Conservation (phyloP, 1,284 basidiomycete species). For the Kalmanozyma brasiliensis region DNA sequence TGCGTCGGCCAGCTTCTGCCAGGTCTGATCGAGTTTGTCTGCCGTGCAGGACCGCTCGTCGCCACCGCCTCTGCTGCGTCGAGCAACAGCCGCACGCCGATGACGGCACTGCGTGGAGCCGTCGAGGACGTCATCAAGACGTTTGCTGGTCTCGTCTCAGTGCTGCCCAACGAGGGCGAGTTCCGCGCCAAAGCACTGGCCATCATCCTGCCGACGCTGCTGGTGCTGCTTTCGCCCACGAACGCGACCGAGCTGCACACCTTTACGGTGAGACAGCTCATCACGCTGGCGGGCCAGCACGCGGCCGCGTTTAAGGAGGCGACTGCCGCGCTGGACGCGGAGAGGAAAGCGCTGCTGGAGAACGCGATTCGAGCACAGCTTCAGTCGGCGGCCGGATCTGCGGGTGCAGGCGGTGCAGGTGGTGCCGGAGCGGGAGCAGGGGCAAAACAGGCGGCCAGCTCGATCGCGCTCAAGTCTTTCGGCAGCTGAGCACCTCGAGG, state of each 20-base stretch:
- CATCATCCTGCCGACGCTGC: constrained; percentile 81
- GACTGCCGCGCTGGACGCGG: constrained; percentile 76
- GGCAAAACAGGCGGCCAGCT: constrained; percentile 14
- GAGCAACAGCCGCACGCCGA: constrained; percentile 2
- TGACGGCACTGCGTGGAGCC: constrained; percentile 72
- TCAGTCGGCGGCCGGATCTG: constrained; percentile 1
- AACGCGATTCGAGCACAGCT: constrained; percentile 72
- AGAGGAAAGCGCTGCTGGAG: constrained; percentile 77
- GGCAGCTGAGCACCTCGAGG: constrained; percentile 13
- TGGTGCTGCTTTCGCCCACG: constrained; percentile 74
- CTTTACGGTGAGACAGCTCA: constrained; percentile 78
- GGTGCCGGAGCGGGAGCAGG: not conserved
- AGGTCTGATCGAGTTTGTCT: constrained; percentile 79
- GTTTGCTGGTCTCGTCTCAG: constrained; percentile 73
- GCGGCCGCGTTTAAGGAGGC: constrained; percentile 88
- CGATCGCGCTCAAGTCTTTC: constrained; percentile 54
- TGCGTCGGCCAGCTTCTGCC: constrained; percentile 81
- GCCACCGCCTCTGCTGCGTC: constrained; percentile 2
- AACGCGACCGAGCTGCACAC: constrained; percentile 72
- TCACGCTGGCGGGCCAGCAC: constrained; percentile 79
- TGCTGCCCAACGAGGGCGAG: constrained; percentile 28
- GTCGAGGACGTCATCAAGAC: constrained; percentile 84
- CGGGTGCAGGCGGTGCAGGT: not conserved
- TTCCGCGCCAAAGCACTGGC: constrained; percentile 74
- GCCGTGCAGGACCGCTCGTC: constrained; percentile 70